These are phyloP conservation scores for Leptodermis oblonga DNA, from an alignment of 257 asterid genomes.

Conservation along the genomic window DNA sequence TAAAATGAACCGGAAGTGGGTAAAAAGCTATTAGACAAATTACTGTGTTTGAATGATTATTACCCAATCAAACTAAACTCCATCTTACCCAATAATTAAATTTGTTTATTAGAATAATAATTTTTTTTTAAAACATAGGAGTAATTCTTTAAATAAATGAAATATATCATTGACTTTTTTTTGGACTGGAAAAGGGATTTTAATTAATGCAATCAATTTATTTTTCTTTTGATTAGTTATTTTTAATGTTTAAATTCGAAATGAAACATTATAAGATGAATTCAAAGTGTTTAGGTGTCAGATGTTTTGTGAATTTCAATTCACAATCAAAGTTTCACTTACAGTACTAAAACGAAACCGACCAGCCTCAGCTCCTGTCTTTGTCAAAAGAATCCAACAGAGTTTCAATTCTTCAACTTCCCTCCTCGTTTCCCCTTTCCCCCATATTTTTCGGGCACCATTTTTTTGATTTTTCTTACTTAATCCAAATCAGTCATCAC, in stretches of 20 bases:
- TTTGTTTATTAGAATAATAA: too few relatives aligned
- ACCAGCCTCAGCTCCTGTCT: slow-evolving; percentile 11
- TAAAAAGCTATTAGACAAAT: too few relatives aligned
- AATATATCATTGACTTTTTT: too few relatives aligned
- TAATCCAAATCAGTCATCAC: background rate
- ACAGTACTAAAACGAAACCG: background rate
- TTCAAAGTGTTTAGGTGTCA: too few relatives aligned
- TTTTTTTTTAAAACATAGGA: too few relatives aligned
- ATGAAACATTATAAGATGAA: too few relatives aligned
- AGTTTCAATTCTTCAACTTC: slow-evolving; percentile 32
- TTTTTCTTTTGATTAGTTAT: background rate
- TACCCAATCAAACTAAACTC: too few relatives aligned
- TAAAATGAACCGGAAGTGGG: too few relatives aligned
- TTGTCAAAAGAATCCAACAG: slow-evolving; percentile 52
- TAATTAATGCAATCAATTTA: too few relatives aligned
- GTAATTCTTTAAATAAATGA: too few relatives aligned
- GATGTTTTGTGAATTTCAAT: background rate
- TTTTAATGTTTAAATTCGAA: background rate
- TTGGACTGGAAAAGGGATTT: background rate
- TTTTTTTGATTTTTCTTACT: slow-evolving; percentile 27
- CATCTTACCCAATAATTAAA: too few relatives aligned
- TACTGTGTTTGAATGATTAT: too few relatives aligned
- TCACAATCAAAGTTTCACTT: background rate
- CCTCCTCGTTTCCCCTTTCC: slow-evolving; percentile 20
- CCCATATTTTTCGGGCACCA: slow-evolving; percentile 33